These are phyloP conservation scores for Diaporthe sp. DNA, from an alignment of 2,329 filamentous ascomycete species.

Conservation along the genomic window DNA sequence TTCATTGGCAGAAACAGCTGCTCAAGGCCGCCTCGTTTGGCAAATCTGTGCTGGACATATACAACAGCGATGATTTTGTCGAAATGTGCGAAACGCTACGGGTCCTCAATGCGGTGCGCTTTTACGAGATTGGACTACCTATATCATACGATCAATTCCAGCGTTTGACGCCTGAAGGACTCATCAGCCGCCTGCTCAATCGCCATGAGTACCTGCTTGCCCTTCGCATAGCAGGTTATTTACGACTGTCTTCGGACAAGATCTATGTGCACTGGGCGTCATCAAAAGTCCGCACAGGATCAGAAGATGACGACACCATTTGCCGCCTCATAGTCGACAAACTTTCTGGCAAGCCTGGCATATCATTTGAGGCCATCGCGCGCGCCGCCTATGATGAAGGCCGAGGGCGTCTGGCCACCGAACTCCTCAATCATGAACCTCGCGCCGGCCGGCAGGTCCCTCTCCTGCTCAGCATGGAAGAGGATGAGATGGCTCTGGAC, in stretches of 20 bases:
- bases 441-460: slow-evolving; percentile 97
- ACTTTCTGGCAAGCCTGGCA: slow-evolving; percentile 87
- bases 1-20: slow-evolving; percentile 94
- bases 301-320: slow-evolving; percentile 88
- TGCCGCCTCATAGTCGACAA: slow-evolving; percentile 89
- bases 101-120: slow-evolving; percentile 92
- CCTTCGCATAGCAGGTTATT: slow-evolving; percentile 87
- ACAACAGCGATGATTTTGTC: slow-evolving; percentile 98
- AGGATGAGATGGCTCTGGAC: slow-evolving; percentile 93
- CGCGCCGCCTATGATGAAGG: slow-evolving; percentile 95
- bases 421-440: slow-evolving; percentile 92
- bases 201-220: slow-evolving; percentile 93
- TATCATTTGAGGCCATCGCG: slow-evolving; percentile 96
- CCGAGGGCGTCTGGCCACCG: slow-evolving; percentile 86
- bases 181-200: slow-evolving; percentile 89
- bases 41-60: slow-evolving; percentile 96
- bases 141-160: slow-evolving; percentile 95
- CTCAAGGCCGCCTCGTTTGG: slow-evolving; percentile 98
- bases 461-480: slow-evolving; percentile 92
- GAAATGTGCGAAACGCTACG: slow-evolving; percentile 96
- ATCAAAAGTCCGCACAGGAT: slow-evolving; percentile 88
- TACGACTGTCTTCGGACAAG: slow-evolving; percentile 86
- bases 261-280: slow-evolving; percentile 99
- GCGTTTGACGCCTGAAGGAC: slow-evolving; percentile 86
- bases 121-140: slow-evolving; percentile 90